Percentiles rank a stretch among this genome's conserved stretches.
These are phyloP conservation scores for Yamadazyma buinensis DNA, from an alignment of 1,139 yeast species.

Conservation along the genomic window DNA sequence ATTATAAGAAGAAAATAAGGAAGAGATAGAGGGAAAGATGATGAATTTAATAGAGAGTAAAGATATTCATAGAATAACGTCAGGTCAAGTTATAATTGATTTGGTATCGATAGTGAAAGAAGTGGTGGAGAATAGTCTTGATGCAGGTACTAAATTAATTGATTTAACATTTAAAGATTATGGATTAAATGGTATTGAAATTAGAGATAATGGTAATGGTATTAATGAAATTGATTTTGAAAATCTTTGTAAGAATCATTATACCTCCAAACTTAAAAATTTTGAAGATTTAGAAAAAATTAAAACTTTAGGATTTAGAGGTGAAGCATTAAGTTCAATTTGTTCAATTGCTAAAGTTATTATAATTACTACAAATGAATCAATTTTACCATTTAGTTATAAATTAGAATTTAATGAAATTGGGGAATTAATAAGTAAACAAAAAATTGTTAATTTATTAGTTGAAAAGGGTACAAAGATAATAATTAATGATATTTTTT, in stretches of 20 bases:
- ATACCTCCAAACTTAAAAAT: constrained; percentile 69
- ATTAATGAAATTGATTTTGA: constrained; percentile 57
- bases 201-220: constrained; percentile 79
- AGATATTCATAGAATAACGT: constrained; percentile 73
- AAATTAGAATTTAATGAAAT: constrained; percentile 46
- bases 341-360: constrained; percentile 57
- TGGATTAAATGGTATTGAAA: constrained; percentile 70
- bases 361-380: constrained; percentile 53
- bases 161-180: constrained; percentile 65
- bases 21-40: too few relatives aligned
- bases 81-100: constrained; percentile 90
- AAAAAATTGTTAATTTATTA: constrained; percentile 45
- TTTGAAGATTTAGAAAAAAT: constrained; percentile 57
- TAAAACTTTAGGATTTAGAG: constrained; percentile 72
- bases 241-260: constrained; percentile 62
- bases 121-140: constrained; percentile 80
- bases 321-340: constrained; percentile 78
- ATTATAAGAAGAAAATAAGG: too few relatives aligned
- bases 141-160: constrained; percentile 65
- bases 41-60: constrained; percentile 33
- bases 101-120: constrained; percentile 78
- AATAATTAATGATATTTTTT: constrained; percentile 49
- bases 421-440: constrained; percentile 44
- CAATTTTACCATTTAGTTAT: constrained; percentile 54
- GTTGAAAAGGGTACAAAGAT: constrained; percentile 54